Evolutionary conservation across 2,329 filamentous ascomycete species (phyloP).

Genomic region (Stylonectria norvegica): DNA sequence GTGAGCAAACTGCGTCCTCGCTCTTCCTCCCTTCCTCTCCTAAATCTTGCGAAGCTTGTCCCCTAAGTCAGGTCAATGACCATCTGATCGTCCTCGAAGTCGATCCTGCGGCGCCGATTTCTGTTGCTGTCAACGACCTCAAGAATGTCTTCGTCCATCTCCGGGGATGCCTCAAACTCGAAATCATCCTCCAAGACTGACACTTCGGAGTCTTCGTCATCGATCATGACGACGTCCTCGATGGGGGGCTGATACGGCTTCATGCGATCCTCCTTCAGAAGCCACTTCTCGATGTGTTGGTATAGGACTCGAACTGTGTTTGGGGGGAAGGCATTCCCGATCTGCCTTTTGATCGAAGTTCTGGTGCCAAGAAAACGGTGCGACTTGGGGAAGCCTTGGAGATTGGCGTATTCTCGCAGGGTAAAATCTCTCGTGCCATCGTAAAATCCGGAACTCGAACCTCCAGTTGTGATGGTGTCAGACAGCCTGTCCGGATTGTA

Average conservation of each 20-base stretch:
- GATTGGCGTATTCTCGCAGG: constrained; percentile 60
- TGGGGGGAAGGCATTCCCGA: constrained; percentile 77
- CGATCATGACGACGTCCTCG: constrained; percentile 23
- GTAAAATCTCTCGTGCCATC: constrained; percentile 62
- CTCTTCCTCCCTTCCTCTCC: neutral
- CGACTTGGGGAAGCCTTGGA: constrained; percentile 65
- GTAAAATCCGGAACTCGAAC: constrained; percentile 57
- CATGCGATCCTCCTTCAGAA: constrained; percentile 43
- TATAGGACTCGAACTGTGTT: constrained; percentile 50
- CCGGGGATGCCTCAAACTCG: constrained; percentile 14
- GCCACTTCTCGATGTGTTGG: constrained; percentile 44
- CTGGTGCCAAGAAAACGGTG: constrained; percentile 53
- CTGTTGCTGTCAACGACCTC: constrained; percentile 2
- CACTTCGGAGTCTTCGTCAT: constrained; percentile 22
- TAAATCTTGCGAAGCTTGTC: neutral
- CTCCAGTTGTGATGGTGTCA: constrained; percentile 62
- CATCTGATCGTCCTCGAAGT: constrained; percentile 6
- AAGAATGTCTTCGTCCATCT: constrained; percentile 24
- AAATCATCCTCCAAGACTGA: constrained; percentile 6
- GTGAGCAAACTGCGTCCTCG: neutral
- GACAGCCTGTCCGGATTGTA: constrained; percentile 50
- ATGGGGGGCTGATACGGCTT: constrained; percentile 10
- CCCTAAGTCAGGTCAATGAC: constrained; percentile 22
- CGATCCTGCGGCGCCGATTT: neutral
- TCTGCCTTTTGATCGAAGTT: constrained; percentile 55